phyloP scores from a whole-genome alignment of 352 stramenopile genomes.

The Globisporangium iwayamae region DNA sequence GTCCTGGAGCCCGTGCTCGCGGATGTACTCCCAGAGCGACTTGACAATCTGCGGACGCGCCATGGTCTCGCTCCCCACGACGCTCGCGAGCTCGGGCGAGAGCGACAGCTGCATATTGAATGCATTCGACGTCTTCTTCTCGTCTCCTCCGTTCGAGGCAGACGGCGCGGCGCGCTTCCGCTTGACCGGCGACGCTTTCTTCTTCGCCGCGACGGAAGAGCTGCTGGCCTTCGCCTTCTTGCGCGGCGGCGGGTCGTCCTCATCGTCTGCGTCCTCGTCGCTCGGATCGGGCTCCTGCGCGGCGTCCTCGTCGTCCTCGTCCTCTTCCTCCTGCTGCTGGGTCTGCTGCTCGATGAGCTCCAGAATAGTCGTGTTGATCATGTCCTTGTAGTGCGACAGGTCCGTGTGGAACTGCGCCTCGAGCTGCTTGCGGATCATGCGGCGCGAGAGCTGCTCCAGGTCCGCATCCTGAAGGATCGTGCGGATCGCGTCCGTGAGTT shows the following conservation, averaged over 20 bases:
- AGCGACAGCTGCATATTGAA: slow-evolving; percentile 78
- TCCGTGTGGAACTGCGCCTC: slow-evolving; percentile 74
- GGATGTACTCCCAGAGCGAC: slow-evolving; percentile 96
- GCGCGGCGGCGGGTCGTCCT: slow-evolving; percentile 22
- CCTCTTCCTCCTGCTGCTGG: slow-evolving; percentile 53
- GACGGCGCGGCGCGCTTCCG: slow-evolving; percentile 38
- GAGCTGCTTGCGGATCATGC: slow-evolving; percentile 87
- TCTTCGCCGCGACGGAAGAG: slow-evolving; percentile 31
- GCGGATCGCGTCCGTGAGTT: slow-evolving; percentile 72
- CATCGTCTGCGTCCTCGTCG: slow-evolving; percentile 41
- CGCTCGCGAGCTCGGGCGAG: slow-evolving; percentile 68
- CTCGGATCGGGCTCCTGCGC: slow-evolving; percentile 29
- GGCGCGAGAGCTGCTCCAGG: slow-evolving; percentile 80
- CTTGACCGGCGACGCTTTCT: slow-evolving; percentile 58
- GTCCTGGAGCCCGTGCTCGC: slow-evolving; percentile 93
- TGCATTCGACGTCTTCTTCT: slow-evolving; percentile 40
- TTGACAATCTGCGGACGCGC: slow-evolving; percentile 93
- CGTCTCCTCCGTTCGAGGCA: slow-evolving; percentile 18
- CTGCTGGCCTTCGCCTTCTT: slow-evolving; percentile 25
- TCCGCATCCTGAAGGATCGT: slow-evolving; percentile 76
- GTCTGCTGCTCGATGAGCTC: slow-evolving; percentile 81
- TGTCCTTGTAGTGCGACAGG: slow-evolving; percentile 77
- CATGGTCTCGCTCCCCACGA: slow-evolving; percentile 86
- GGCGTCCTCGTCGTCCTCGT: slow-evolving; percentile 38
- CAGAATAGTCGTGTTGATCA: slow-evolving; percentile 81